Percentiles rank a stretch among this genome's conserved stretches.
Evolutionary conservation across 257 asterid species (phyloP).

Genomic region (Solanum gandarillasii): DNA sequence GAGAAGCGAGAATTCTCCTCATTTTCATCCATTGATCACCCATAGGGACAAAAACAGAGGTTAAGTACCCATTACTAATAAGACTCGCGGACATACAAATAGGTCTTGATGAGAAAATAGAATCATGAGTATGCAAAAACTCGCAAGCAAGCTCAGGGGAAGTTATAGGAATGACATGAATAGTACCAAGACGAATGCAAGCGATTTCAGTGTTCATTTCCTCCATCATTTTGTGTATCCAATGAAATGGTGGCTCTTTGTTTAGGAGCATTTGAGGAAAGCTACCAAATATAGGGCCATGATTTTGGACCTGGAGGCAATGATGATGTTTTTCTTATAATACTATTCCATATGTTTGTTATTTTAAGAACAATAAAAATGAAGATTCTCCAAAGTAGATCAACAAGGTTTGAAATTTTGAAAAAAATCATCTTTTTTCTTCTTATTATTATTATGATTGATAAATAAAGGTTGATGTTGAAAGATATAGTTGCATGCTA

Average conservation of each 20-base stretch:
- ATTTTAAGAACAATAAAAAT: not conserved
- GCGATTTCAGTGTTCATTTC: conserved; percentile 6
- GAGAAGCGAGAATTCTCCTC: not conserved
- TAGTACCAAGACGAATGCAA: not conserved
- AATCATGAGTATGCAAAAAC: conserved; percentile 6
- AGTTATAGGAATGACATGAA: conserved; percentile 2
- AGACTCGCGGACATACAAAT: not conserved
- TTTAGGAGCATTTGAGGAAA: not conserved
- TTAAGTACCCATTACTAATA: not conserved
- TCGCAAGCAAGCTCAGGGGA: conserved; percentile 16
- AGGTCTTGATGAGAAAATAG: conserved; percentile 4
- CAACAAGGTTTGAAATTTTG: not conserved
- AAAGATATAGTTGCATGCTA: not conserved
- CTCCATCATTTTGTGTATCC: conserved; percentile 11
- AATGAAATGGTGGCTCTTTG: not conserved
- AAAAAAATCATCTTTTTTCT: not conserved
- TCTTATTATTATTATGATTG: too few relatives aligned
- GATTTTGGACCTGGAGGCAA: conserved; percentile 13
- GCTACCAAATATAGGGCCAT: conserved; percentile 6
- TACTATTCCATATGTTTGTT: not conserved
- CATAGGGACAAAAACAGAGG: not conserved
- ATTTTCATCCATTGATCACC: not conserved
- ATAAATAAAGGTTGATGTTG: not conserved
- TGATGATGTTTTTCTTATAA: not conserved
- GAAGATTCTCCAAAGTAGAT: not conserved